Evolutionary conservation across 805 yeast species (phyloP), one percentile per base, ranked within the genome.

Genomic region (Wickerhamiella bombiphila): DNA sequence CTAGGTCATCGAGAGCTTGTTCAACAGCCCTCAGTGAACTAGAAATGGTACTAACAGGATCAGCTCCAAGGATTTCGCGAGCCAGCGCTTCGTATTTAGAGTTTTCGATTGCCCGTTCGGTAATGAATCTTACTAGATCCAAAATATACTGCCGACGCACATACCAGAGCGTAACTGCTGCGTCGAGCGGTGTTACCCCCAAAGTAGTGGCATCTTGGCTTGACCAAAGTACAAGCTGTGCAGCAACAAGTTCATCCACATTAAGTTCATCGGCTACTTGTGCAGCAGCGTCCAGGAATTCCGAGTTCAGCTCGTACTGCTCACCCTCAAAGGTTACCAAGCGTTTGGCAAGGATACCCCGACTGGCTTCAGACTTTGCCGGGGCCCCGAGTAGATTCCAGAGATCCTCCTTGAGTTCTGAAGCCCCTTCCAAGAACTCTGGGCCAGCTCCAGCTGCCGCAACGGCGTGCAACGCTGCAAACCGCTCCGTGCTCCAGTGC

Each of bases 241-340:
- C 91, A 1, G 81, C 69, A 2, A 70, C 63, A 21, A 80, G 37
- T 54, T 88, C 96, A 56, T 88, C 93, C 36, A 88, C 61, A 35
- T 80, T 64, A 37, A 88, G 63, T 28, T 73, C 74, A 44, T 74
- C 80, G 0, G 86, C 61, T 14, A 79, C 51, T 18, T 64, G 62
- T 3, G 74, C 62, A 1, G 83, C 68, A 3, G 69, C 64, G 37
- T 72, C 65, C 29, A 78, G 64, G 47, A 83, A 86, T 28, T 72
- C 70, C 34, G 70, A 63, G 51, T 80, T 82, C 22, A 86, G 56
- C 42, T 69, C 69, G 47, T 69, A 76, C 33, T 70, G 70, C 15
- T 43, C 76, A 48, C 68, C 74, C 15, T 65, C 59, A 22, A 85
- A 61, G 7, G 52, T 53, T 5, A 76, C 53, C 22, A 57, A 63